Conservation (phyloP, 1,139 yeast species). For the Taiozyma onychis region DNA sequence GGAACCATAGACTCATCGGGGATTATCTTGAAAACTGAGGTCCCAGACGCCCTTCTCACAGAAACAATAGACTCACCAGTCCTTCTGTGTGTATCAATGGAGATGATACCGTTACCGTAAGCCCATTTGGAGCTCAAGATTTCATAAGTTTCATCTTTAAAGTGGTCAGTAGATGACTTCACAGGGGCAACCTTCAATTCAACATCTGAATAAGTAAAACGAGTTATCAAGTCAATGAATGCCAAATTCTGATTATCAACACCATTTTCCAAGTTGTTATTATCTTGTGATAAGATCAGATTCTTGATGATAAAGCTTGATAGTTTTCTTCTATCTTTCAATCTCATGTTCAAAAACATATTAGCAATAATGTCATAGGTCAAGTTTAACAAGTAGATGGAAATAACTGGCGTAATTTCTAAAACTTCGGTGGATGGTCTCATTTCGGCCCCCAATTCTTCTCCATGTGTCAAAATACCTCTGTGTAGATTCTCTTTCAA, state of each 20-base stretch:
- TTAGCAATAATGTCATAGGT: constrained; percentile 66
- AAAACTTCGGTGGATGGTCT: constrained; percentile 45
- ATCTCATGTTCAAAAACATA: constrained; percentile 66
- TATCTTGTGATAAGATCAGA: constrained; percentile 37
- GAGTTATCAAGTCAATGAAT: constrained; percentile 57
- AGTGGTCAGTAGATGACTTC: constrained; percentile 18
- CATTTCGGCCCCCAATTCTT: constrained; percentile 35
- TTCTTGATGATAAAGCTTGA: constrained; percentile 61
- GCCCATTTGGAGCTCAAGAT: constrained; percentile 49
- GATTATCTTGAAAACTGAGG: constrained; percentile 40
- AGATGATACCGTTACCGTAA: constrained; percentile 50
- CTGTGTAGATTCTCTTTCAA: constrained; percentile 20
- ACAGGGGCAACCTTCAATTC: constrained; percentile 42
- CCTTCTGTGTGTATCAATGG: constrained; percentile 47
- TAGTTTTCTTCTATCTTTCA: constrained; percentile 52
- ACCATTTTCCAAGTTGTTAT: constrained; percentile 29
- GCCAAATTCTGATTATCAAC: constrained; percentile 55
- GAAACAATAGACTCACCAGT: constrained; percentile 51
- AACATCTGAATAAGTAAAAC: constrained; percentile 63
- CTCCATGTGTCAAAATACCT: constrained; percentile 33
- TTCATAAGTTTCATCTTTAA: constrained; percentile 13
- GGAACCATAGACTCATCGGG: constrained; percentile 41
- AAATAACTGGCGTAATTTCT: constrained; percentile 41
- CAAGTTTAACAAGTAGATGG: constrained; percentile 55
- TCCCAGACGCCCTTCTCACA: constrained; percentile 66